phyloP scores from a whole-genome alignment of 192 early-diverging fungal genomes.

The Radiomyces spectabilis region DNA sequence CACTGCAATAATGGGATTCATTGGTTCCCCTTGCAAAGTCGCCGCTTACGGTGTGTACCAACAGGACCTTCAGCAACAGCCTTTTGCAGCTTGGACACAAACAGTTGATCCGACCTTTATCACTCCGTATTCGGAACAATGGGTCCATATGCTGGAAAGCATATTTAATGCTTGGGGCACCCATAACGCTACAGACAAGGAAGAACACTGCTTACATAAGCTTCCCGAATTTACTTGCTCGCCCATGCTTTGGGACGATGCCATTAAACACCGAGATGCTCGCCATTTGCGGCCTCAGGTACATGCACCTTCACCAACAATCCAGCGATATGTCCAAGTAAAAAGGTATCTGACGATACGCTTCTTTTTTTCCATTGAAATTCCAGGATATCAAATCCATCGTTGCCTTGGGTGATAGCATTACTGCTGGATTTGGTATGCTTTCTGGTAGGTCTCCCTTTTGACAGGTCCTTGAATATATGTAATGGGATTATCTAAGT shows the following conservation, averaged over 20 bases:
- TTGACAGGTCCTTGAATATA: background rate
- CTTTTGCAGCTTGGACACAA: no score
- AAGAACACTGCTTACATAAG: constrained; percentile 20
- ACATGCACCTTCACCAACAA: background rate
- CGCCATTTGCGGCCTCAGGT: constrained; percentile 42
- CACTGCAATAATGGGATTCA: no score
- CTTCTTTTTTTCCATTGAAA: background rate
- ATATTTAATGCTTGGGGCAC: no score
- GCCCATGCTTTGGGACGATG: constrained; percentile 29
- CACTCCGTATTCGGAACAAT: no score
- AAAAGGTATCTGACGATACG: background rate
- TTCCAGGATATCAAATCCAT: constrained; percentile 42
- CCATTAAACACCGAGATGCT: constrained; percentile 26
- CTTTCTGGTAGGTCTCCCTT: constrained; percentile 27
- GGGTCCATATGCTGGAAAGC: no score
- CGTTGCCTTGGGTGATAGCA: constrained; percentile 43
- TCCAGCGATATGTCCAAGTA: background rate
- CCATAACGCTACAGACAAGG: no score
- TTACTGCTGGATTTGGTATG: constrained; percentile 51
- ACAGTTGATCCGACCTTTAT: no score
- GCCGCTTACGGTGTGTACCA: no score
- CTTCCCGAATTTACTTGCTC: constrained; percentile 31
- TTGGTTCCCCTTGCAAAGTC: no score
- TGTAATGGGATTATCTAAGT: background rate
- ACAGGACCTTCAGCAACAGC: no score